Base-by-base conservation (phyloP, 108 stramenopile species). In the Conticribra weissflogii region DNA sequence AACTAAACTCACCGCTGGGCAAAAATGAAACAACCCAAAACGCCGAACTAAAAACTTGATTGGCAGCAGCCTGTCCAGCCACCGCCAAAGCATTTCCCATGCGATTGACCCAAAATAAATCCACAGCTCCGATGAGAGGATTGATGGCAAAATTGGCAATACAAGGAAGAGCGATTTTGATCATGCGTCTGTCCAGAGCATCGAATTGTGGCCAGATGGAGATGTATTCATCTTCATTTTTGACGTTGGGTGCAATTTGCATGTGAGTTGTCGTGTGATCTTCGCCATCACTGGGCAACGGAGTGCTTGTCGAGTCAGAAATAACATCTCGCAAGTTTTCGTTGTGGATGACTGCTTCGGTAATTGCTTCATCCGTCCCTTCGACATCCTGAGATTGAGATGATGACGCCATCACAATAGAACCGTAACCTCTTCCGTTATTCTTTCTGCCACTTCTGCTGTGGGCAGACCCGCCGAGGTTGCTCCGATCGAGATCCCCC, bases 71-170 rank as follows among this genome's bases (percentile, higher is more conserved):
- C 59, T 94, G 93, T 9, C 92, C 96, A 1, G 96, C 96, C 28
- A 96, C 85, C 5, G 96, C 93, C 71, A 94, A 55, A 5, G 93
- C 88, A 78, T 93, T 90, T n/a, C 90, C 87, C 96, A 96, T 89
- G 1, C 90, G 79, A 78, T 94, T 94, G 36, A 96, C 90, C 91
- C 91, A 96, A 65, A 96, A 94, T 45, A 93, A 58, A 56, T 96
- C 96, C 4, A 93, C 89, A 8, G 93, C 89, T 2, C 91, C 91
- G 51, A 94, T 84, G 27, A 96, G 49, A 0, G 96, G 96, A 68
- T 83, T 81, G 41, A 96, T 93, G 17, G 92, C 91, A 71, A 91
- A 93, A 62, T 96, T 96, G n/a, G 90, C 88, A 61, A 96, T 94
- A 25, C 92, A 89, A 5, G 96, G 96, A 52, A 96, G 55, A 3